Conservation (phyloP, 192 early-diverging fungal genomes). For the Geranomyces variabilis region DNA sequence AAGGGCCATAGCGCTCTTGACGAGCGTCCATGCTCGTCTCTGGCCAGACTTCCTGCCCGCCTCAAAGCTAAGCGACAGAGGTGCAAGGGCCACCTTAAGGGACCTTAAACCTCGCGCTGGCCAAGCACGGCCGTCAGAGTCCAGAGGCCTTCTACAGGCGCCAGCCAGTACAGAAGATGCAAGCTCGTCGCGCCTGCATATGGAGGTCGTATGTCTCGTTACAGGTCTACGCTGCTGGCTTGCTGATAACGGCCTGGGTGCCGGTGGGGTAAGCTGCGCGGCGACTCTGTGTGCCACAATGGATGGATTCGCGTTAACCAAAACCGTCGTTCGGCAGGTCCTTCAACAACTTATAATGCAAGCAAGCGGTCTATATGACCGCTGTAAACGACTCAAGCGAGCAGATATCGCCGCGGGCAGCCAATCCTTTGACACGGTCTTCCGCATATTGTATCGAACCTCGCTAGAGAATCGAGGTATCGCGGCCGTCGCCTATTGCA, state of each 20-base stretch:
- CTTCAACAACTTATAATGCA: conserved; percentile 13
- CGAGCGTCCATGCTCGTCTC: conserved; percentile 9
- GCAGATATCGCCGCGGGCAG: conserved; percentile 6
- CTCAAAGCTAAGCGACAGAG: neutral
- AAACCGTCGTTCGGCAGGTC: neutral
- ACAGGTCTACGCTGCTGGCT: conserved; percentile 7
- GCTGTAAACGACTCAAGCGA: neutral
- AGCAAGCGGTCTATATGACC: neutral
- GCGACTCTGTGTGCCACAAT: neutral
- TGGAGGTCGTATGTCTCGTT: neutral
- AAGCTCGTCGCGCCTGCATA: neutral
- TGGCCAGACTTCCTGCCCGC: neutral
- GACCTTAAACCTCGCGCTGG: neutral
- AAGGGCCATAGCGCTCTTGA: neutral
- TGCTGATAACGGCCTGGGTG: neutral
- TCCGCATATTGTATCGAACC: conserved; percentile 18
- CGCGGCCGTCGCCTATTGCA: too few relatives aligned
- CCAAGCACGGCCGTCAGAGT: neutral
- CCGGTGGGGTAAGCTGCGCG: neutral
- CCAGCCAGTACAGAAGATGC: neutral
- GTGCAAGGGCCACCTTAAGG: neutral
- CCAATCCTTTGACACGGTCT: conserved; percentile 12
- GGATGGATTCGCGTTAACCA: neutral
- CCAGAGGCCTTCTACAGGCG: neutral
- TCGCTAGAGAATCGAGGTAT: conserved; percentile 8